Conservation (phyloP, 2,329 filamentous ascomycete species). For the Rosellinia necatrix region DNA sequence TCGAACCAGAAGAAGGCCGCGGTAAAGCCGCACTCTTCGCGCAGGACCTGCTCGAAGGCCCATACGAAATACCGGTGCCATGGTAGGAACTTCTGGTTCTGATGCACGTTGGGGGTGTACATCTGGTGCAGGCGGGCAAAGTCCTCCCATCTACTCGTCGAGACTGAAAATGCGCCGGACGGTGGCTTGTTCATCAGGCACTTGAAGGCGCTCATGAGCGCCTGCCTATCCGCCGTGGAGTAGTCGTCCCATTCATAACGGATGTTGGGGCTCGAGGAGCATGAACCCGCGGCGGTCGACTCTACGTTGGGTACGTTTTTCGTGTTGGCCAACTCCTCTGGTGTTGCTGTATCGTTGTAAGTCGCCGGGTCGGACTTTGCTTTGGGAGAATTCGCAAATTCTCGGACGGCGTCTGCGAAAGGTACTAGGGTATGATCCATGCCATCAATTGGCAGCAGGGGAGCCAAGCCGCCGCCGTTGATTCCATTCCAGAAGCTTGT, state of each 20-base stretch:
- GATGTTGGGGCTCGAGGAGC: conserved; percentile 26
- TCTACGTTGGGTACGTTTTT: neutral
- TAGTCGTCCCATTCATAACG: conserved; percentile 28
- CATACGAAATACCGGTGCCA: conserved; percentile 28
- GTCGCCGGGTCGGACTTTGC: conserved; percentile 22
- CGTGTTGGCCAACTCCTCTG: conserved; percentile 3
- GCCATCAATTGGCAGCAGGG: conserved; percentile 16
- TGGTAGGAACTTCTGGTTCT: conserved; percentile 27
- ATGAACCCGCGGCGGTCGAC: conserved; percentile 8
- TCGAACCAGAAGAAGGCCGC: conserved; percentile 28
- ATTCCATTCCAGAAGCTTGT: too few relatives aligned
- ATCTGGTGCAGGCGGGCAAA: conserved; percentile 25
- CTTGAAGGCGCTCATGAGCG: conserved; percentile 26
- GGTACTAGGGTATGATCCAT: conserved; percentile 18
- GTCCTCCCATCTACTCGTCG: conserved; percentile 27
- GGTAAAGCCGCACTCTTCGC: conserved; percentile 24
- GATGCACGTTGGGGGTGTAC: conserved; percentile 25
- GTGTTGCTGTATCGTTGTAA: conserved; percentile 21
- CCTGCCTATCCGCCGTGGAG: conserved; percentile 20
- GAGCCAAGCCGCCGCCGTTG: conserved; percentile 13
- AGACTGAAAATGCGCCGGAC: conserved; percentile 16
- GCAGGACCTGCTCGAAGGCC: conserved; percentile 26
- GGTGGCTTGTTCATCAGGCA: conserved; percentile 24
- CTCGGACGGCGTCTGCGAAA: conserved; percentile 13
- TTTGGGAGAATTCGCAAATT: conserved; percentile 27